Percentiles rank a stretch among this genome's conserved stretches.
Conservation (phyloP, 2,329 filamentous ascomycete genomes). For the Botryosphaeria dothidea region DNA sequence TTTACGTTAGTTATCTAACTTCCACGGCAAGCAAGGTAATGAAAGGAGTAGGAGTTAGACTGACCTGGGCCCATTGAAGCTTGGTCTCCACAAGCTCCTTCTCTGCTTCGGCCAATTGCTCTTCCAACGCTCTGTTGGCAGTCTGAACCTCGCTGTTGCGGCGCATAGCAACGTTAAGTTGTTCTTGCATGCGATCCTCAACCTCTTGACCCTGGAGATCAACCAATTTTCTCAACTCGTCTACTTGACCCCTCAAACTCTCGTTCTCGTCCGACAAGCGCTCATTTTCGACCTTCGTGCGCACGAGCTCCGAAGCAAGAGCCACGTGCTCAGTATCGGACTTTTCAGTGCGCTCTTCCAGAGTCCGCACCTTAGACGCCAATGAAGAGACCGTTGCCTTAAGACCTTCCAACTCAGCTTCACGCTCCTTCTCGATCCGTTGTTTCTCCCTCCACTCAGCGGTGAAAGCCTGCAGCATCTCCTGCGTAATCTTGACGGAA, state of each 20-base stretch:
- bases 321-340: conserved; percentile 89
- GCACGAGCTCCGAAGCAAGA: conserved; percentile 87
- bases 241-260: conserved; percentile 78
- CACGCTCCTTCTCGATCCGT: conserved; percentile 76
- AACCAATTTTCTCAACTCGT: conserved; percentile 81
- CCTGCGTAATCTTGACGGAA: conserved; percentile 78
- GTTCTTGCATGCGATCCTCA: conserved; percentile 75
- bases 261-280: conserved; percentile 88
- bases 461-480: conserved; percentile 78
- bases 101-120: conserved; percentile 89
- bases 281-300: conserved; percentile 91
- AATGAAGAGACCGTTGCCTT: conserved; percentile 59
- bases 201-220: conserved; percentile 88
- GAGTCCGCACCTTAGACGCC: conserved; percentile 72
- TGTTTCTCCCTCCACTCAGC: conserved; percentile 92
- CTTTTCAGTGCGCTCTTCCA: conserved; percentile 86
- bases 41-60: conserved; percentile 33
- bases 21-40: background rate
- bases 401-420: conserved; percentile 76
- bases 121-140: conserved; percentile 84
- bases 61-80: conserved; percentile 92
- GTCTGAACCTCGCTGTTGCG: conserved; percentile 92
- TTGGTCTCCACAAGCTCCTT: conserved; percentile 90
- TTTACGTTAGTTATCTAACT: conserved; percentile 1
- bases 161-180: conserved; percentile 90